phyloP scores from a whole-genome alignment of 2,329 filamentous ascomycete genomes.

The Monosporascus cannonballus region DNA sequence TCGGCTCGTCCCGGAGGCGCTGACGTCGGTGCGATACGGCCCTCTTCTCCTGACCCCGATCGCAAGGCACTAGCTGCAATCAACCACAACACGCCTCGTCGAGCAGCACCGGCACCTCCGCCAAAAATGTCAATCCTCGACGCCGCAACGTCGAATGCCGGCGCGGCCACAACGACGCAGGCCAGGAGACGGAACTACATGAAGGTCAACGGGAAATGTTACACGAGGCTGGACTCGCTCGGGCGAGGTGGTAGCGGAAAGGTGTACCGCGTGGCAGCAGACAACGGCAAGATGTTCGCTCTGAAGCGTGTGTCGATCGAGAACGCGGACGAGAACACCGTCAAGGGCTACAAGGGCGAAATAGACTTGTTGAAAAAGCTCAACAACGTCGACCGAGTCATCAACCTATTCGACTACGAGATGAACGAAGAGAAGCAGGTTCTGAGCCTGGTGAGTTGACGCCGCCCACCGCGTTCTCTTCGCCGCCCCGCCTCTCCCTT shows the following conservation, averaged over 20 bases:
- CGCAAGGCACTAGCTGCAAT: slow-evolving; percentile 49
- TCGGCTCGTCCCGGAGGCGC: slow-evolving; percentile 44
- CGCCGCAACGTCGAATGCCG: slow-evolving; percentile 76
- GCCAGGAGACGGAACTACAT: slow-evolving; percentile 75
- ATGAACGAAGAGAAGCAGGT: slow-evolving; percentile 87
- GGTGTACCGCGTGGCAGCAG: slow-evolving; percentile 93
- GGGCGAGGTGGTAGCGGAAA: slow-evolving; percentile 90
- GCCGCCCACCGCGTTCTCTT: not conserved
- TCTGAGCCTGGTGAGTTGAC: slow-evolving; percentile 67
- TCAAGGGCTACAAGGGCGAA: slow-evolving; percentile 88
- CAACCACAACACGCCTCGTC: slow-evolving; percentile 65
- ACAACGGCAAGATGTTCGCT: slow-evolving; percentile 93
- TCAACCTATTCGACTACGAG: slow-evolving; percentile 86
- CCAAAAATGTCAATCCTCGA: slow-evolving; percentile 98
- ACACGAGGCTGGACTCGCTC: slow-evolving; percentile 83
- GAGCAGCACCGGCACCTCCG: slow-evolving; percentile 73
- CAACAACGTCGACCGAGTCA: slow-evolving; percentile 79
- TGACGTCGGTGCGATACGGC: slow-evolving; percentile 32
- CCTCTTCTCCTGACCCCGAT: slow-evolving; percentile 49
- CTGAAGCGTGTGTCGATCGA: slow-evolving; percentile 89
- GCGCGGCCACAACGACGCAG: slow-evolving; percentile 70
- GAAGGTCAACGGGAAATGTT: slow-evolving; percentile 84
- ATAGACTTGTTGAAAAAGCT: slow-evolving; percentile 85
- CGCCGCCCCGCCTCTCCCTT: slow-evolving; percentile 1
- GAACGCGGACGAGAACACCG: slow-evolving; percentile 76